Evolutionary conservation across 1,284 basidiomycete species (phyloP), one percentile per base, ranked within the genome.

Genomic region (Singerocomus inundabilis): DNA sequence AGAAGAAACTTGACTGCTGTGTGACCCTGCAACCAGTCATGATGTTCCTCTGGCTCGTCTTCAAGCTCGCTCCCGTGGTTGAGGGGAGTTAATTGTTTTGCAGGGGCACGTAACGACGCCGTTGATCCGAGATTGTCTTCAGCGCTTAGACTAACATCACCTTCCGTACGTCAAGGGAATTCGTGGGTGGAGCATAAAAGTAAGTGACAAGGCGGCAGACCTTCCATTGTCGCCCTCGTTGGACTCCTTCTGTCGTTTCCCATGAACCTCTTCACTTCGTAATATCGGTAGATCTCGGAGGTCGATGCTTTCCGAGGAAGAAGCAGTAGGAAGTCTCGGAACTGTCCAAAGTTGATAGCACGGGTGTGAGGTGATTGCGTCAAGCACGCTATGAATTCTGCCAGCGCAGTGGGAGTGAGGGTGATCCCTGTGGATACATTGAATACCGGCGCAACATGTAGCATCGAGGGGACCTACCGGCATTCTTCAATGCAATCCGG

Each of bases 1-100:
- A 94, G 71, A 38, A 99, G 79, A 70, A 97, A 99, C 64, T 89
- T 91, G 68, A 93, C 72, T 3, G 94, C 88, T 2, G 88, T 85
- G 54, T 82, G 76, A 21, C 84, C 80, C 57, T 83, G 83, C 44
- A 95, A 70, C 75, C 82, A 80, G 45, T 75, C 73, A 43, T 83
- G 83, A 29, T 78, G 75, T 40, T 86, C 83, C 28, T 82, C 78
- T 13, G 80, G 82, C 32, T 84, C 84, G 24, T 84, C 82, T 26
- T 80, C 78, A 15, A 78, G 70, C 12, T 75, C 73, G 36, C 76
- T 69, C 33, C 76, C 73, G 38, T 74, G 70, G 25, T 62, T 65
- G 34, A 75, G 69, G 39, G 70, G 71, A 21, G 72, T 70, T 15
- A 74, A 63, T 46, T 60, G 67, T 52, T 40, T 45, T 29, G 37